These are phyloP conservation scores for Rhodotorula paludigena DNA, from an alignment of 768 basidiomycete genomes.

Conservation along the genomic window DNA sequence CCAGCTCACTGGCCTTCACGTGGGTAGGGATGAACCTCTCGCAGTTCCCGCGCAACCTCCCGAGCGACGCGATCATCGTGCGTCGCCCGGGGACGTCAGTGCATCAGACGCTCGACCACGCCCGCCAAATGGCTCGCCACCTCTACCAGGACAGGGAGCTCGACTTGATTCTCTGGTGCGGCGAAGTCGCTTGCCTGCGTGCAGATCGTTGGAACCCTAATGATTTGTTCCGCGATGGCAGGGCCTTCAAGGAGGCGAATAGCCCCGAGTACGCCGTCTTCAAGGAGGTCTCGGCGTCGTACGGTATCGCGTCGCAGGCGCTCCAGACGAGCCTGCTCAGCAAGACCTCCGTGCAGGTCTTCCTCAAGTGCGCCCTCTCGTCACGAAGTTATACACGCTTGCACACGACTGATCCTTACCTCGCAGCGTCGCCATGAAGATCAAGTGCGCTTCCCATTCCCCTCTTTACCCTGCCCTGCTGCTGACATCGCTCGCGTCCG, in stretches of 20 bases:
- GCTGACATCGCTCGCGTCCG: background rate
- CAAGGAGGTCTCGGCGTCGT: background rate
- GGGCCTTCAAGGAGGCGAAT: constrained; percentile 3
- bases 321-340: background rate
- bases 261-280: constrained; percentile 10
- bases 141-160: background rate
- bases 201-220: background rate
- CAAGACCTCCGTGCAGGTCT: constrained; percentile 2
- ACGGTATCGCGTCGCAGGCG: constrained; percentile 18
- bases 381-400: too few species aligned
- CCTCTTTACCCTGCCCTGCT: background rate
- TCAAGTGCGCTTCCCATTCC: background rate
- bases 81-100: background rate
- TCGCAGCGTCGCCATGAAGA: constrained; percentile 3
- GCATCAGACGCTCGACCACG: background rate
- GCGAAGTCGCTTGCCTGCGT: background rate
- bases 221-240: background rate
- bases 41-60: background rate
- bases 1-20: background rate
- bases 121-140: background rate
- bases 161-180: constrained; percentile 1
- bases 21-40: background rate
- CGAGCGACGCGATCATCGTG: background rate
- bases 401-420: background rate
- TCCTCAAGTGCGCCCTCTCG: constrained; percentile 14